Base-by-base conservation (phyloP, 495 filamentous ascomycete species). In the Aspergillus funiculosus region DNA sequence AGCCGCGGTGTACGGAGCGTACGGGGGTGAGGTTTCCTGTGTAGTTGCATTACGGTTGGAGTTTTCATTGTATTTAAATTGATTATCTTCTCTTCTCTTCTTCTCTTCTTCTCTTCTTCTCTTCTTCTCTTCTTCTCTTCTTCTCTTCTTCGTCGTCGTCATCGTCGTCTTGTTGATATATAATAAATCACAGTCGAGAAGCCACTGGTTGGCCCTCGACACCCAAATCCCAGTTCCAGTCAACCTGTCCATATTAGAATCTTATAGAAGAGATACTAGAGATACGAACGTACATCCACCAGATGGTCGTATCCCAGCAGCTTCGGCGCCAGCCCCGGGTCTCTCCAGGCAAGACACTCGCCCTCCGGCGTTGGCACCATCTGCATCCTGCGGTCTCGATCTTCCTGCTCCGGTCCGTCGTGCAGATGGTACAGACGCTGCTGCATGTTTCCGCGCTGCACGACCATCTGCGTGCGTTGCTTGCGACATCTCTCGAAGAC, bases 401-500 rank as follows among this genome's bases (percentile, higher is more conserved):
- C 69, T 30, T 67, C 40, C 54, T 75, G 74, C 30, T 75, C 72
- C 1, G 57, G 48, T 1, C 74, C 74, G 19, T 77, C 74, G 25
- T 67, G 71, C 1, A 76, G 58, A 48, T 77, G 73, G 36, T 77
- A 76, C 2, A 75, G 53, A 43, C 72, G 54, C 31, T 76, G 69
- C 47, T 76, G 74, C 1, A 64, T 19, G 27, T 75, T 75, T 0
- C 72, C 72, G 4, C 72, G 43, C 25, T 65, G 53, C 0, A 76
- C 71, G 1, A 76, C 60, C 55, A 66, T 67, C 14, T 63, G 54
- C 0, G 70, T 76, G 8, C 72, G 64, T 8, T 67, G 50, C 30
- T 67, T 68, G 31, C 73, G 59, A 44, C 72, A 75, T 29, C 58
- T 28, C 28, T 76, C 64, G 36, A 75, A 76, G 3, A 69, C 66